Evolutionary conservation across 2,329 filamentous ascomycete species (phyloP).

Genomic region (Falciphora oryzae): DNA sequence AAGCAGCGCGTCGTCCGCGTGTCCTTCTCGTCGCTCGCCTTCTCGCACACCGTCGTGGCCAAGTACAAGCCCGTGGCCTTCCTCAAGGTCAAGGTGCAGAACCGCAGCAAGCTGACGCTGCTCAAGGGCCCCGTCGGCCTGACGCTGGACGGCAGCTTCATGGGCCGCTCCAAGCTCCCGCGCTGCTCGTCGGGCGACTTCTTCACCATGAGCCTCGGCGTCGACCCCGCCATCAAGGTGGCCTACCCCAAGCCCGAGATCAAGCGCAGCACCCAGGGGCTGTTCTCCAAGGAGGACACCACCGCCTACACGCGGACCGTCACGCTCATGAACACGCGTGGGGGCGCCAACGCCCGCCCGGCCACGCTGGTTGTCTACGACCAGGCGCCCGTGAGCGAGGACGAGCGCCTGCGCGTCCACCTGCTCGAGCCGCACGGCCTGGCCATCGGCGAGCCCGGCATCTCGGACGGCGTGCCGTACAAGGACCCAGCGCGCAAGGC

Average conservation of each 20-base stretch:
- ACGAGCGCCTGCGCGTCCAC: conserved; percentile 49
- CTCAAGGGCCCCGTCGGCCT: conserved; percentile 50
- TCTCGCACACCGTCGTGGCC: conserved; percentile 53
- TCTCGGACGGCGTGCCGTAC: conserved; percentile 29
- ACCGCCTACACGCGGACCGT: conserved; percentile 43
- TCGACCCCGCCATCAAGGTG: conserved; percentile 52
- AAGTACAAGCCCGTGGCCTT: conserved; percentile 57
- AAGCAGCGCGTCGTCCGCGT: conserved; percentile 57
- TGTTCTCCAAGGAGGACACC: conserved; percentile 49
- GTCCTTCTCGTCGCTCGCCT: conserved; percentile 41
- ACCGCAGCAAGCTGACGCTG: conserved; percentile 49
- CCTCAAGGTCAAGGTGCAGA: conserved; percentile 51
- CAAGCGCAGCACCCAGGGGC: conserved; percentile 41
- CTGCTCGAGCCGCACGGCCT: conserved; percentile 45
- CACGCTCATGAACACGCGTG: conserved; percentile 45
- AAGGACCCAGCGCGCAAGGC: conserved; percentile 10
- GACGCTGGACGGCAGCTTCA: conserved; percentile 58
- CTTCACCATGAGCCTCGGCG: conserved; percentile 50
- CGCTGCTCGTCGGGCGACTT: conserved; percentile 48
- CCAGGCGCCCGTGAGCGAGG: conserved; percentile 56
- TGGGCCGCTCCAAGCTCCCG: conserved; percentile 50
- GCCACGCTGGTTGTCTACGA: conserved; percentile 49
- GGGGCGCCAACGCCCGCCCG: conserved; percentile 27
- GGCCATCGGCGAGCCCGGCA: conserved; percentile 28
- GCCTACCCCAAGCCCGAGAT: conserved; percentile 51